These are phyloP conservation scores for Oehlia diaphana DNA, from an alignment of 192 early-diverging fungal species.

Conservation along the genomic window DNA sequence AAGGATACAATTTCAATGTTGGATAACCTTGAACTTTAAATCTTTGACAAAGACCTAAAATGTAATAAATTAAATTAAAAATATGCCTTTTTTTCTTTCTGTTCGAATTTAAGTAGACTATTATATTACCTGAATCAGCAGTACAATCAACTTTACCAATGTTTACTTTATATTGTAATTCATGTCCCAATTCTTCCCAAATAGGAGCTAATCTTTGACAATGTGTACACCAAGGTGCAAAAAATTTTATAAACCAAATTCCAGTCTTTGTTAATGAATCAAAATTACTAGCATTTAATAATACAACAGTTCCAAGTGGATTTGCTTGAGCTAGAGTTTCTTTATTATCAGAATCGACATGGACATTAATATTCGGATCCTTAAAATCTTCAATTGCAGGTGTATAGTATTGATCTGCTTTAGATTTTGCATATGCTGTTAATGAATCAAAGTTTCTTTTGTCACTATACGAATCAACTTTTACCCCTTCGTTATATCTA, in stretches of 20 bases:
- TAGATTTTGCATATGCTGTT: conserved; percentile 28
- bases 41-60: conserved; percentile 54
- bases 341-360: conserved; percentile 14
- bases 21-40: conserved; percentile 81
- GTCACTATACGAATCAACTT: conserved; percentile 36
- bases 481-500: conserved; percentile 37
- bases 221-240: conserved; percentile 88
- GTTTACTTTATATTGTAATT: conserved; percentile 69
- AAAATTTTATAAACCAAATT: conserved; percentile 88
- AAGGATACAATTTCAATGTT: conserved; percentile 71
- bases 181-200: conserved; percentile 69
- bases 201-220: conserved; percentile 83
- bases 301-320: conserved; percentile 53
- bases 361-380: background rate
- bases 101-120: too few relatives aligned
- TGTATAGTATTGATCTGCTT: conserved; percentile 33
- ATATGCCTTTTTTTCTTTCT: background rate
- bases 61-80: background rate
- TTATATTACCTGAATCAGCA: conserved; percentile 39
- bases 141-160: conserved; percentile 88
- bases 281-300: conserved; percentile 57
- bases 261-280: conserved; percentile 50
- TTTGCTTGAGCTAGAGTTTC: conserved; percentile 43
- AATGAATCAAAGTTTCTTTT: conserved; percentile 31
- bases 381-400: background rate